phyloP scores from a whole-genome alignment of 139 green algal genomes.

The Klebsormidium nitens region DNA sequence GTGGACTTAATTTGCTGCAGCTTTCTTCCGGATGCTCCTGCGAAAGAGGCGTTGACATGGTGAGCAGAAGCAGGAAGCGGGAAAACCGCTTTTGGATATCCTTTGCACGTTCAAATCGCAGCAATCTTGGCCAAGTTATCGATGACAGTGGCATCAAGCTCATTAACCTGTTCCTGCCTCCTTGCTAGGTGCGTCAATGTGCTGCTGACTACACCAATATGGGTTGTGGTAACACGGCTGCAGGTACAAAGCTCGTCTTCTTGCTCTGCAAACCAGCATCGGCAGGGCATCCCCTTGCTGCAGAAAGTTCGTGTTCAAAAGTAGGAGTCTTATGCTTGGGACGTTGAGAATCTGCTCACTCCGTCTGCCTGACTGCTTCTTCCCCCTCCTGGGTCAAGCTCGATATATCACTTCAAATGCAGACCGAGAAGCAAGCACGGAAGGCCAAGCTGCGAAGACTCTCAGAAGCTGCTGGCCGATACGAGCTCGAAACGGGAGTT shows the following conservation, averaged over 20 bases:
- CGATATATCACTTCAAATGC: too few species aligned
- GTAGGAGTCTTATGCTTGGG: neutral
- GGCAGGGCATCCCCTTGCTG: neutral
- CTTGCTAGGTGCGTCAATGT: slow-evolving; percentile 44
- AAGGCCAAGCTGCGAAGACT: too few species aligned
- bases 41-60: neutral
- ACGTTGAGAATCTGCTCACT: neutral
- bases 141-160: neutral
- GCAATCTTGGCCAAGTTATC: neutral
- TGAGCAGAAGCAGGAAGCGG: neutral
- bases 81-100: neutral
- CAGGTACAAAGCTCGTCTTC: slow-evolving; percentile 46
- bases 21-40: neutral
- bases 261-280: neutral
- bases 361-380: neutral
- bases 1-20: too few species aligned
- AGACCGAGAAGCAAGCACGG: too few species aligned
- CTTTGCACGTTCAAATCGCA: neutral
- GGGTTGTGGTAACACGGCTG: slow-evolving; percentile 83
- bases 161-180: neutral
- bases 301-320: neutral
- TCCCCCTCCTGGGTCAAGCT: neutral
- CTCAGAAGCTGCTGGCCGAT: too few species aligned
- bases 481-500: neutral
- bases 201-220: slow-evolving; percentile 82